Evolutionary conservation across 768 basidiomycete genomes (phyloP).

Genomic region (Sarcomyxa edulis): DNA sequence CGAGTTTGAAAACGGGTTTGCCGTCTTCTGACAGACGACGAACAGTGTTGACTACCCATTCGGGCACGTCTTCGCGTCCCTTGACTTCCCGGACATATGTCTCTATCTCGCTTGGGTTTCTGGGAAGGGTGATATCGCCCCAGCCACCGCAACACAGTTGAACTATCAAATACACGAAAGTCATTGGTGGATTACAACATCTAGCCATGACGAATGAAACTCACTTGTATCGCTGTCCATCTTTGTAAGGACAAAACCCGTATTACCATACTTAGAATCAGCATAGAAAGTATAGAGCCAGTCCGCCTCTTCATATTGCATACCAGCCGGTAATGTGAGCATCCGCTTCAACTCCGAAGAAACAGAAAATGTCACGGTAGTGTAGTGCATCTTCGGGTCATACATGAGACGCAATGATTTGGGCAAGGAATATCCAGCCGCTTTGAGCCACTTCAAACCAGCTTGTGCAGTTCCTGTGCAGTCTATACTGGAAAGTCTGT

Average conservation of each 20-base stretch:
- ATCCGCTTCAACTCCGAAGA: conserved; percentile 9
- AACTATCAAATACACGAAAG: conserved; percentile 2
- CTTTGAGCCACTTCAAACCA: conserved; percentile 14
- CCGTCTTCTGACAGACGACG: not conserved
- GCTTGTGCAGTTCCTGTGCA: conserved; percentile 16
- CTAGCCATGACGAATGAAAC: not conserved
- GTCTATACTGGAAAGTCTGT: conserved; percentile 7
- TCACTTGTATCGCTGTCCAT: conserved; percentile 10
- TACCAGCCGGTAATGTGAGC: conserved; percentile 10
- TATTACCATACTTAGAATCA: conserved; percentile 1
- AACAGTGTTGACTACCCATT: conserved; percentile 2
- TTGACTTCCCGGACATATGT: not conserved
- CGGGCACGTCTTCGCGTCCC: not conserved
- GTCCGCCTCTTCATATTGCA: not conserved
- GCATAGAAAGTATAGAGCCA: conserved; percentile 6
- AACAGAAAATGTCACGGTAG: conserved; percentile 10
- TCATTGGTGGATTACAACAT: conserved; percentile 4
- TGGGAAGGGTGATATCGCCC: conserved; percentile 3
- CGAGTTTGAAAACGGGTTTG: not conserved
- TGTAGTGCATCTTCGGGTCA: conserved; percentile 14
- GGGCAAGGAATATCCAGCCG: conserved; percentile 5
- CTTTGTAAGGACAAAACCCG: not conserved
- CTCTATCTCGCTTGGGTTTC: not conserved
- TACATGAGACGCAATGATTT: conserved; percentile 3
- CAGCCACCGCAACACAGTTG: conserved; percentile 6